These are phyloP conservation scores for Themeda triandra DNA, from an alignment of 176 grass and related monocot species.

Conservation along the genomic window DNA sequence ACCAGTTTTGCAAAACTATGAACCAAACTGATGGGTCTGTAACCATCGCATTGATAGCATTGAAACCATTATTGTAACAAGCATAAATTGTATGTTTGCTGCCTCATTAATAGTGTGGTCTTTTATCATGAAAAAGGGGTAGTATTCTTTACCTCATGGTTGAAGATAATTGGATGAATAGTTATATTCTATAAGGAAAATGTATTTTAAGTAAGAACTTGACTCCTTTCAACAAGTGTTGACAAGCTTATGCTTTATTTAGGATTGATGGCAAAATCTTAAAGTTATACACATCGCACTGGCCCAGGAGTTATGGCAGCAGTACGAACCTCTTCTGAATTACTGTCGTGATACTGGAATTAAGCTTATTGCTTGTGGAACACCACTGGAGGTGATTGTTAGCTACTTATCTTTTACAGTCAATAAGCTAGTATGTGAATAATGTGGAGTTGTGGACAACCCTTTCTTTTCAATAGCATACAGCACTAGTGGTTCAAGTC, in stretches of 20 bases:
- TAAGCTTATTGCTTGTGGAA: conserved; percentile 85
- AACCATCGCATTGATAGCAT: neutral
- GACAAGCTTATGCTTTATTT: conserved; percentile 33
- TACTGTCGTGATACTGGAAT: conserved; percentile 72
- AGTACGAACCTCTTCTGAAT: conserved; percentile 95
- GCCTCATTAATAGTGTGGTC: neutral
- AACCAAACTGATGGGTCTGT: neutral
- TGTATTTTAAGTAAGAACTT: neutral
- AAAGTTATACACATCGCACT: conserved; percentile 73
- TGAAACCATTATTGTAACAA: conserved; percentile 14
- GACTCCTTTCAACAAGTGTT: neutral
- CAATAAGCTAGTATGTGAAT: neutral
- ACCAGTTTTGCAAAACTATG: too few relatives aligned
- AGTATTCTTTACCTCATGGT: neutral
- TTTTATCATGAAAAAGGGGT: neutral
- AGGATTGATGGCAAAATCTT: conserved; percentile 82
- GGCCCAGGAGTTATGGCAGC: conserved; percentile 81
- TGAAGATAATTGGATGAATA: neutral
- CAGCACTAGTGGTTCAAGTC: neutral
- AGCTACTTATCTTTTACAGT: conserved; percentile 13
- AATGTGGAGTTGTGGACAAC: neutral
- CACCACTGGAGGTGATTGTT: conserved; percentile 79
- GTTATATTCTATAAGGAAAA: neutral
- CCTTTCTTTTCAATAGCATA: neutral
- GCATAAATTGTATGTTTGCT: neutral